Percentiles rank a stretch among this genome's conserved stretches.
phyloP scores from a whole-genome alignment of 441 rosid species.

The Erodium texanum region DNA sequence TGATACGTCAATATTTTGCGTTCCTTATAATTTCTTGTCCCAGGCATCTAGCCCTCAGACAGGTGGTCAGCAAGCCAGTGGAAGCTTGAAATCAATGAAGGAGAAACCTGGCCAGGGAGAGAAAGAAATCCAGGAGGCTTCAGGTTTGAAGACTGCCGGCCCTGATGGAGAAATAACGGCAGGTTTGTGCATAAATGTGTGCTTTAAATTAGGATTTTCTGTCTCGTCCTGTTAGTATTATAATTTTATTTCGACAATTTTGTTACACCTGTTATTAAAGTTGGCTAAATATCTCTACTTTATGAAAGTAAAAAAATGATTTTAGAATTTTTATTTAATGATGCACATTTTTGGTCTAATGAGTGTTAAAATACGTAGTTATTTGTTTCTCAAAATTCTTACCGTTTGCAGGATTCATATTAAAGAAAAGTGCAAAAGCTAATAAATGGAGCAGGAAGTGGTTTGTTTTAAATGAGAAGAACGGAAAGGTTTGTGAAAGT shows the following conservation, averaged over 20 bases:
- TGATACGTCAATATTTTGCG: conserved; percentile 8
- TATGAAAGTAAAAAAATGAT: background rate
- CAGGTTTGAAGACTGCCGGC: conserved; percentile 87
- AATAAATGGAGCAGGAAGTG: conserved; percentile 92
- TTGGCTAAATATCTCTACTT: background rate
- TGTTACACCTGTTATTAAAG: background rate
- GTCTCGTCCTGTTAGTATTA: background rate
- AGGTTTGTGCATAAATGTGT: conserved; percentile 44
- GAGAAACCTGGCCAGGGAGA: conserved; percentile 43
- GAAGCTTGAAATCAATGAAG: conserved; percentile 84
- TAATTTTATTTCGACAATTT: background rate
- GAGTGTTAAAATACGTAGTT: background rate
- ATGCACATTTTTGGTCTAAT: too few species aligned
- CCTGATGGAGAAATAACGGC: conserved; percentile 97
- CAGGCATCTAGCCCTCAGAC: conserved; percentile 94
- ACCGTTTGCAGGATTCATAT: conserved; percentile 42
- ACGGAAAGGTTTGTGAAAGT: conserved; percentile 63
- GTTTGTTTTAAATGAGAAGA: conserved; percentile 96
- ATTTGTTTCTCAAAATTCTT: background rate
- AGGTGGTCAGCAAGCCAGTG: conserved; percentile 64
- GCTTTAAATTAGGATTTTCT: background rate
- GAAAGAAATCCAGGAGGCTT: conserved; percentile 69
- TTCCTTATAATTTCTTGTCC: conserved; percentile 5
- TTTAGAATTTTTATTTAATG: background rate
- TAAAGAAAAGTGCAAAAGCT: conserved; percentile 89